Evolutionary conservation across 257 asterid species (phyloP).

Genomic region (Asclepias syriaca): DNA sequence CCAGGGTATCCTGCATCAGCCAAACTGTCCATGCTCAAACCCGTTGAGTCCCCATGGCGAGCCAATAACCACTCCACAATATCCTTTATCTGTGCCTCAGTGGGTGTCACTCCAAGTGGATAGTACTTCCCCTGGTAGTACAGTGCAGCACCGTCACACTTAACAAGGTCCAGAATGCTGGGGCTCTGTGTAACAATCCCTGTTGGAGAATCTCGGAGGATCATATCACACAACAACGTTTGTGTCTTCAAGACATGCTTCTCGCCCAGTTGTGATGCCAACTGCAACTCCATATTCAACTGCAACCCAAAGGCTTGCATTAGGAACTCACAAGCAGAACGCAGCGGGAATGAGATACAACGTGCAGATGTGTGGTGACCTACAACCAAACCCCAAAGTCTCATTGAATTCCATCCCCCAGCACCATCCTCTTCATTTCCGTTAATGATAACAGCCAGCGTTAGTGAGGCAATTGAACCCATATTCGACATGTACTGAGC

Average conservation of each 20-base stretch:
- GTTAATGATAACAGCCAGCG: slow-evolving; percentile 50
- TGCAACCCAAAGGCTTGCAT: slow-evolving; percentile 93
- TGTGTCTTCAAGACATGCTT: slow-evolving; percentile 76
- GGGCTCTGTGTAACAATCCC: slow-evolving; percentile 79
- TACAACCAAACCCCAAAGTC: slow-evolving; percentile 91
- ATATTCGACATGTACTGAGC: slow-evolving; percentile 64
- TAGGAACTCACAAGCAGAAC: slow-evolving; percentile 82
- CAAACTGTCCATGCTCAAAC: slow-evolving; percentile 80
- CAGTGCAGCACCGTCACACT: slow-evolving; percentile 80
- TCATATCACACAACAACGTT: slow-evolving; percentile 82
- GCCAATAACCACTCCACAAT: slow-evolving; percentile 62
- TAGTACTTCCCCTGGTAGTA: slow-evolving; percentile 61
- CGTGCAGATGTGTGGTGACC: slow-evolving; percentile 80
- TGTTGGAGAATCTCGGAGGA: slow-evolving; percentile 69
- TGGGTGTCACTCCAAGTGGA: slow-evolving; percentile 63
- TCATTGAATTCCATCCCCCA: slow-evolving; percentile 57
- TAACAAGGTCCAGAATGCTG: slow-evolving; percentile 77
- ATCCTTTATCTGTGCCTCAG: slow-evolving; percentile 67
- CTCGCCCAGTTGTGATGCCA: slow-evolving; percentile 63
- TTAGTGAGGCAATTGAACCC: slow-evolving; percentile 60
- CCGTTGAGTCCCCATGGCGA: slow-evolving; percentile 69
- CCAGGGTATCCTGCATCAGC: slow-evolving; percentile 79
- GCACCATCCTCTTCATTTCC: slow-evolving; percentile 48
- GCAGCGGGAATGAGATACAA: slow-evolving; percentile 67
- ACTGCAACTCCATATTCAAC: slow-evolving; percentile 73